phyloP scores from a whole-genome alignment of 208 protist genomes.

The Crithidia thermophila region DNA sequence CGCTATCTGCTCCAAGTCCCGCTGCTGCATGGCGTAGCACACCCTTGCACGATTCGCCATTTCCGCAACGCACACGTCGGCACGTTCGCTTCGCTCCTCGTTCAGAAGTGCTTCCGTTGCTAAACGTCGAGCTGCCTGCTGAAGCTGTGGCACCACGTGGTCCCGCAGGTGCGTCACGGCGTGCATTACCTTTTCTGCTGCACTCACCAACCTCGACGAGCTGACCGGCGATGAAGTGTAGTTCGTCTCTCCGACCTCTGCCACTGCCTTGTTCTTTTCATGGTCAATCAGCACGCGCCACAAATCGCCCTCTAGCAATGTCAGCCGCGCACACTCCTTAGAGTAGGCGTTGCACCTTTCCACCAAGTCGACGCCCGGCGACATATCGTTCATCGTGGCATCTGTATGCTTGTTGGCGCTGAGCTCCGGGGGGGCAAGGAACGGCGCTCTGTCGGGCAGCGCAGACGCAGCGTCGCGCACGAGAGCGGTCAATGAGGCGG shows the following conservation, averaged over 20 bases:
- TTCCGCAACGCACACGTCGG: not conserved
- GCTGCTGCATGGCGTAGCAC: not conserved
- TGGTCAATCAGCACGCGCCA: slow-evolving; percentile 10
- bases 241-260: too few relatives aligned
- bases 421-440: too few relatives aligned
- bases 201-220: not conserved
- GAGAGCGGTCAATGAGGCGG: not conserved
- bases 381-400: too few relatives aligned
- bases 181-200: not conserved
- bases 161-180: not conserved
- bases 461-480: slow-evolving; percentile 3
- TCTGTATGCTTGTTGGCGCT: too few relatives aligned
- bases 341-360: slow-evolving; percentile 13
- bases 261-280: too few relatives aligned
- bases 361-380: not conserved
- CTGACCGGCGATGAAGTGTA: too few relatives aligned
- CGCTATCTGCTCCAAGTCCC: not conserved
- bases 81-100: slow-evolving; percentile 5
- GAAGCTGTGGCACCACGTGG: not conserved
- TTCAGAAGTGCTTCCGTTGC: not conserved
- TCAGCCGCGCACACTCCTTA: slow-evolving; percentile 18
- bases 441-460: slow-evolving; percentile 5
- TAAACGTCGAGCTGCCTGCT: not conserved
- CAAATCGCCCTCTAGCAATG: slow-evolving; percentile 5
- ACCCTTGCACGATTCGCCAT: not conserved